A percentile compares a stretch with the other conserved stretches of the same genome.
These are phyloP conservation scores for Linnemannia hyalina DNA, from an alignment of 192 early-diverging fungal genomes.

Conservation along the genomic window DNA sequence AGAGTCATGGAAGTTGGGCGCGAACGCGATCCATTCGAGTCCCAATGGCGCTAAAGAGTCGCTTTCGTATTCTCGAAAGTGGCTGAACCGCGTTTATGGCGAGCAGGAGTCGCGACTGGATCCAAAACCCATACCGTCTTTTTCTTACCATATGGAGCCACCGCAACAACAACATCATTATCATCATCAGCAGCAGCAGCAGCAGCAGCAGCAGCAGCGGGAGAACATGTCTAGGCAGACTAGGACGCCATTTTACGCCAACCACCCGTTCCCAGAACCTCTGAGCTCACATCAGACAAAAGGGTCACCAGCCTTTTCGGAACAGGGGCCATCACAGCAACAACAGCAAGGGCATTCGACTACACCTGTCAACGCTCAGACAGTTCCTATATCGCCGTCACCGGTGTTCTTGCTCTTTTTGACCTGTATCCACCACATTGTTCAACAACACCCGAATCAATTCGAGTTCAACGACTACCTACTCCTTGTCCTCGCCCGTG, in stretches of 20 bases:
- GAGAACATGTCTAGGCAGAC: neutral
- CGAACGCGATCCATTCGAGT: constrained; percentile 26
- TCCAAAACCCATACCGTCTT: constrained; percentile 9
- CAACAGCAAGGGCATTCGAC: neutral
- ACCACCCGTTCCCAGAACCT: neutral
- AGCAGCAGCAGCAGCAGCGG: neutral
- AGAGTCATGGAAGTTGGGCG: neutral
- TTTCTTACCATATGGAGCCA: constrained; percentile 10
- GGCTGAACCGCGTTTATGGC: neutral
- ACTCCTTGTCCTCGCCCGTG: constrained; percentile 52
- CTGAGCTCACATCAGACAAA: neutral
- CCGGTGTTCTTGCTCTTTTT: constrained; percentile 60
- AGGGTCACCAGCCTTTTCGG: neutral
- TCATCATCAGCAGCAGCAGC: too few species aligned
- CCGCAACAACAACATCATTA: neutral
- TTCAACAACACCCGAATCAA: constrained; percentile 48
- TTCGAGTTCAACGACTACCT: constrained; percentile 62
- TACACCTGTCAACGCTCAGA: neutral
- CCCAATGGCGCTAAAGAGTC: constrained; percentile 47
- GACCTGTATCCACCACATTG: constrained; percentile 58
- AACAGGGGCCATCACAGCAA: neutral
- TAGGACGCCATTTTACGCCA: neutral
- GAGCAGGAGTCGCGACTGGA: constrained; percentile 9
- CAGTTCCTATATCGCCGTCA: constrained; percentile 29
- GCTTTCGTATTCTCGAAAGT: constrained; percentile 13